These are phyloP conservation scores for Prunus fruticosa DNA, from an alignment of 306 rosid genomes.

Conservation along the genomic window DNA sequence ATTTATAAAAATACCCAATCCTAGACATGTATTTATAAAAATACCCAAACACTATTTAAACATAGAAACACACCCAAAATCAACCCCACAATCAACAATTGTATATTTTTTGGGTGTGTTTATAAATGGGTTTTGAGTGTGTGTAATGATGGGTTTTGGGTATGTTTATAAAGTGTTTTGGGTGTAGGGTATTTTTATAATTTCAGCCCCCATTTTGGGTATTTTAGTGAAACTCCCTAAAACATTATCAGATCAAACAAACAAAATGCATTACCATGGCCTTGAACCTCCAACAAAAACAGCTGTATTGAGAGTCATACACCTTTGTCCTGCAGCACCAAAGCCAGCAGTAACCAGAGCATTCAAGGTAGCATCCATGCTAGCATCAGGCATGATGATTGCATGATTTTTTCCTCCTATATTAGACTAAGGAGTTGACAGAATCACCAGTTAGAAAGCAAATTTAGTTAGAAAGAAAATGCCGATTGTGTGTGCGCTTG, in stretches of 20 bases:
- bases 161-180: no score
- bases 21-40: no score
- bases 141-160: no score
- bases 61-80: no score
- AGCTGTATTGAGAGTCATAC: slow-evolving; percentile 55
- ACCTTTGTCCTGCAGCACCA: slow-evolving; percentile 59
- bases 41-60: no score
- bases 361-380: slow-evolving; percentile 53
- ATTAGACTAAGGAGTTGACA: slow-evolving; percentile 45
- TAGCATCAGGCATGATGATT: slow-evolving; percentile 76
- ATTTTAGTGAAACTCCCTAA: no score
- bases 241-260: slow-evolving; percentile 5
- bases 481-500: not conserved
- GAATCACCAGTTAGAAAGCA: slow-evolving; percentile 21
- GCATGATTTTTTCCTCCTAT: slow-evolving; percentile 60
- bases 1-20: no score
- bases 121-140: no score
- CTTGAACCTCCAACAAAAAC: slow-evolving; percentile 65
- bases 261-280: slow-evolving; percentile 41
- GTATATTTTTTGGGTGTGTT: no score
- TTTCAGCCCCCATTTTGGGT: no score
- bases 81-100: no score
- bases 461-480: not conserved
- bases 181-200: no score
- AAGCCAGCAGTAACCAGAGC: slow-evolving; percentile 61